Evolutionary conservation across 768 basidiomycete species (phyloP).

Genomic region (Amanita molliuscula): DNA sequence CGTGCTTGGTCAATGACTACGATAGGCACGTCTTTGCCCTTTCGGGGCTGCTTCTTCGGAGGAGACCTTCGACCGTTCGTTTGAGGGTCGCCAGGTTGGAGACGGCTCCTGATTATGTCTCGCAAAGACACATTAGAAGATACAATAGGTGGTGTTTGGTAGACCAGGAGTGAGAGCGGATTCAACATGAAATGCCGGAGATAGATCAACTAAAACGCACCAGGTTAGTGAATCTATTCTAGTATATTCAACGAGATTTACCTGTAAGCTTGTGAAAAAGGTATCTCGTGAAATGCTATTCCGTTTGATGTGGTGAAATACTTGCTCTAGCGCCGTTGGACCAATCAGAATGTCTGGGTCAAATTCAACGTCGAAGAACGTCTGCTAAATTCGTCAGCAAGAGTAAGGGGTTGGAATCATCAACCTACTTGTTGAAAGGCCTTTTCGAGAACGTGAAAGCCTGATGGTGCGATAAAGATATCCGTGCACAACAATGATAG

Average conservation of each 20-base stretch:
- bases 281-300: conserved; percentile 49
- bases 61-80: conserved; percentile 3
- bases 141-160: neutral
- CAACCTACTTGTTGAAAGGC: conserved; percentile 41
- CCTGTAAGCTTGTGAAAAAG: conserved; percentile 52
- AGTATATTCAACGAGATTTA: conserved; percentile 14
- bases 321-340: conserved; percentile 40
- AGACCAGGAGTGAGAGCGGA: conserved; percentile 1
- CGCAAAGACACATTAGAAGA: neutral
- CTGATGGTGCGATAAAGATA: conserved; percentile 39
- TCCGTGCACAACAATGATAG: conserved; percentile 48
- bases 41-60: conserved; percentile 1
- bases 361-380: conserved; percentile 54
- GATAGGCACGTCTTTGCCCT: neutral
- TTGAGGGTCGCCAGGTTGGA: neutral
- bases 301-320: conserved; percentile 47
- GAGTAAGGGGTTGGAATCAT: neutral
- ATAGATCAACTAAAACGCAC: neutral
- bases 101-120: neutral
- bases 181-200: conserved; percentile 5
- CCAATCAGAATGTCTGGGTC: conserved; percentile 55
- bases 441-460: conserved; percentile 36
- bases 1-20: neutral
- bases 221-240: neutral
- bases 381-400: conserved; percentile 7